Percentiles rank a stretch among this genome's conserved stretches.
Conservation (phyloP, 148 eudicot genomes). For the Rhododendron kiyosumense region DNA sequence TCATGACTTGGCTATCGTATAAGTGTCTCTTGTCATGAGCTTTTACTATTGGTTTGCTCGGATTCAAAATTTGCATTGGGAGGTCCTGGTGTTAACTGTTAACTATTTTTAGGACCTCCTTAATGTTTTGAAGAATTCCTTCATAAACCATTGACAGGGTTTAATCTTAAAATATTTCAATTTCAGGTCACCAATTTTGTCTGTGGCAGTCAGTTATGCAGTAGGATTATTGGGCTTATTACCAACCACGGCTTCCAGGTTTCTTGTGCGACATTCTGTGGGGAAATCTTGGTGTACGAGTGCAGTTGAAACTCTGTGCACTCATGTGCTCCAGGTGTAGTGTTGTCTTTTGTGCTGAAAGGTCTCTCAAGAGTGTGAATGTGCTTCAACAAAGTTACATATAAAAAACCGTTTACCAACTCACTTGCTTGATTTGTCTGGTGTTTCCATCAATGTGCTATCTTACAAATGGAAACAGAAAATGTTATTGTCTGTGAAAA, state of each 20-base stretch:
- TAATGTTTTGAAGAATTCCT: neutral
- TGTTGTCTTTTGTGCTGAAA: neutral
- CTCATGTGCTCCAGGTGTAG: conserved; percentile 58
- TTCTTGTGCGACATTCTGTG: conserved; percentile 50
- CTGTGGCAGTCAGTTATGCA: conserved; percentile 37
- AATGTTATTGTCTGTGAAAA: neutral
- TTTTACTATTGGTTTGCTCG: neutral
- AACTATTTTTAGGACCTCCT: neutral
- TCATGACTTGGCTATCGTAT: neutral
- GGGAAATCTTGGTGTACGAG: conserved; percentile 73
- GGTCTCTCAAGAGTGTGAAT: neutral
- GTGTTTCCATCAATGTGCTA: neutral
- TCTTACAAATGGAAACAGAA: neutral
- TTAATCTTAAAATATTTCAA: neutral
- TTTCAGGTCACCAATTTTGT: conserved; percentile 51
- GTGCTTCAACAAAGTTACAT: neutral
- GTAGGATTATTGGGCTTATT: conserved; percentile 53
- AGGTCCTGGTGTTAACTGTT: too few species aligned
- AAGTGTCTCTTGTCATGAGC: neutral
- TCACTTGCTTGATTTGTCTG: neutral
- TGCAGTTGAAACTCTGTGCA: conserved; percentile 62
- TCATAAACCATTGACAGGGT: neutral
- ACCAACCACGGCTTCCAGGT: conserved; percentile 44
- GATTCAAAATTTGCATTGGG: neutral
- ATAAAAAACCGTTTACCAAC: neutral